phyloP scores from a whole-genome alignment of 352 stramenopile genomes.

The Pythium monospermum region DNA sequence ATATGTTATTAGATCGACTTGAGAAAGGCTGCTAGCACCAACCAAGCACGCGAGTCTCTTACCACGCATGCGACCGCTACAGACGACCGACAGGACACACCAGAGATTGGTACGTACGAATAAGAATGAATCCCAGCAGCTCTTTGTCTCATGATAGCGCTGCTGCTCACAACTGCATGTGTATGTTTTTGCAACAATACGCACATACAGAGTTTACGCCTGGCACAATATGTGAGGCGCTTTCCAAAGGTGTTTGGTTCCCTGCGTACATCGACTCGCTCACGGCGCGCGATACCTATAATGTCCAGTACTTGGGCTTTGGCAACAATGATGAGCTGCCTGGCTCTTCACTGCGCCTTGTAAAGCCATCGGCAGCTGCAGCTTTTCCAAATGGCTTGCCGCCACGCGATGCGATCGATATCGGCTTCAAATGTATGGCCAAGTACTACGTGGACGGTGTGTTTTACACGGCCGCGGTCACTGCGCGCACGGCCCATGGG shows the following conservation, averaged over 20 bases:
- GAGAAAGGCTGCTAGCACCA: too few relatives aligned
- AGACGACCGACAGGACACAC: too few relatives aligned
- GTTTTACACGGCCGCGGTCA: conserved; percentile 72
- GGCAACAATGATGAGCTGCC: conserved; percentile 51
- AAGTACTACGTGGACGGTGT: conserved; percentile 80
- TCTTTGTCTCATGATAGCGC: too few relatives aligned
- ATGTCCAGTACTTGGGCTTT: conserved; percentile 74
- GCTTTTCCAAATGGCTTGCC: conserved; percentile 27
- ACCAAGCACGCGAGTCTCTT: neutral
- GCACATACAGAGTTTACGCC: conserved; percentile 30
- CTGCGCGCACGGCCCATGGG: conserved; percentile 54
- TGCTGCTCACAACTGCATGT: too few relatives aligned
- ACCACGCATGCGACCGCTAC: too few relatives aligned
- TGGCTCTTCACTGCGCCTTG: conserved; percentile 32
- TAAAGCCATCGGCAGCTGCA: conserved; percentile 16
- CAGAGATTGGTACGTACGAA: neutral
- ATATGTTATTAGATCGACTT: conserved; percentile 25
- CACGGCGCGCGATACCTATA: conserved; percentile 48
- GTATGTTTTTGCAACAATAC: too few relatives aligned
- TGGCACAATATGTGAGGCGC: conserved; percentile 48
- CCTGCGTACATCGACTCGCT: conserved; percentile 56
- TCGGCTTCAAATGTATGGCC: conserved; percentile 60
- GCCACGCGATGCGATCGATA: conserved; percentile 31
- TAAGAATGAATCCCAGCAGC: too few relatives aligned
- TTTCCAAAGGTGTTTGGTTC: conserved; percentile 67